phyloP scores from a whole-genome alignment of 179 eudicot genomes.

The Drosera spatulata region DNA sequence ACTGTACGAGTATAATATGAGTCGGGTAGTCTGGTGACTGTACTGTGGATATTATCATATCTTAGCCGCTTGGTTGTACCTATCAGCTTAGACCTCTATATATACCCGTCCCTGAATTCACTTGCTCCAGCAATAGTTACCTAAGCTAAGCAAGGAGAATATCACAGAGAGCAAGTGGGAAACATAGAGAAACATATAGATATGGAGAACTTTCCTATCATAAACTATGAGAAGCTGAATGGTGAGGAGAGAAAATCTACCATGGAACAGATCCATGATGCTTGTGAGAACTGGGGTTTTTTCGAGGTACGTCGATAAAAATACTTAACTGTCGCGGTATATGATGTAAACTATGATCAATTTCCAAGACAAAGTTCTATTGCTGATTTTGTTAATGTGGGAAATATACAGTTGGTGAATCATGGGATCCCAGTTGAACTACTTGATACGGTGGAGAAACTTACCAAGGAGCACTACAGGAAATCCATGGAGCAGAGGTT shows the following conservation, averaged over 20 bases:
- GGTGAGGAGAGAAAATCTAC: conserved; percentile 52
- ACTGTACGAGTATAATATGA: too few species aligned
- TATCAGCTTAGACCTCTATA: too few species aligned
- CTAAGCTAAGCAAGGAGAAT: not conserved
- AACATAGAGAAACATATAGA: not conserved
- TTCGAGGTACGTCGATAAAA: conserved; percentile 34
- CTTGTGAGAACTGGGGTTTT: conserved; percentile 34
- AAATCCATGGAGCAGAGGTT: conserved; percentile 59
- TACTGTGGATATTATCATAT: too few species aligned
- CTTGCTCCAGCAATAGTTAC: too few species aligned
- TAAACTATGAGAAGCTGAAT: conserved; percentile 54
- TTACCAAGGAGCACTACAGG: conserved; percentile 63
- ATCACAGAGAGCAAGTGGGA: not conserved
- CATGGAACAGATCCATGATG: conserved; percentile 44
- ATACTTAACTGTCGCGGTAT: not conserved
- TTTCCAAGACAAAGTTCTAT: not conserved
- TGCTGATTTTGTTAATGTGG: not conserved
- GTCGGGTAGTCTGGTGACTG: too few species aligned
- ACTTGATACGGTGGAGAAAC: conserved; percentile 59
- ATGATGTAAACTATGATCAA: not conserved
- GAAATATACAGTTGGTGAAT: conserved; percentile 38
- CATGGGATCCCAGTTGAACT: conserved; percentile 59
- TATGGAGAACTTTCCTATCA: conserved; percentile 45
- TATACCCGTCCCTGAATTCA: too few species aligned
- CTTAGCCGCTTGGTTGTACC: too few species aligned